Base-by-base conservation (phyloP, 768 basidiomycete genomes). In the Panaeolus cyanescens region DNA sequence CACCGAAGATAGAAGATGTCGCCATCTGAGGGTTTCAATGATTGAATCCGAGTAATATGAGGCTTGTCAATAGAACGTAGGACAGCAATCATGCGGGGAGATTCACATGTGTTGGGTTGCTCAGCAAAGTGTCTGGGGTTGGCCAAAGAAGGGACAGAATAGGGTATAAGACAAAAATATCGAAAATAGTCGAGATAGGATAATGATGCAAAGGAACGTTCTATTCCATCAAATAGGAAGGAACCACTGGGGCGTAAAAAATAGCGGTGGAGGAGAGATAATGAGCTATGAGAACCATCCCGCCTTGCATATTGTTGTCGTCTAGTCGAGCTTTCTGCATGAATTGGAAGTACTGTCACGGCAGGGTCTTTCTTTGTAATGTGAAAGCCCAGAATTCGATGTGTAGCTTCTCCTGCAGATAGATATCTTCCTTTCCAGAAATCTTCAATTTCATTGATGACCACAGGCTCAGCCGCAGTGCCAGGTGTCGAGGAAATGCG, bases 301-400 rank as follows among this genome's bases (percentile, higher is more conserved):
- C 32, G 5, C 0, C 68, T 62, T 1, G 10, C 36, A 58, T 75
- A 77, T 58, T 72, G 75, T 6, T 63, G 66, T 22, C 69, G 66
- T 3, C 32, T 10, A 4, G 31, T 59, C 3, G n/a, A 36, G 12
- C 32, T 32, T 0, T 64, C 64, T 0, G 74, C 63, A 61, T 80
- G 79, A n/a, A 80, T 64, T 0, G 75, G 72, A 0, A 79, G 67
- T 0, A 67, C 5, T 0, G 70, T 74, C 0, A 80, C 77, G 0
- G 68, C 62, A 20, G 79, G 79, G 0, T 66, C 59, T 50, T 78
- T 78, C 6, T 61, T 34, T 0, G 73, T 70, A 34, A 80, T 68
- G n/a, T 74, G 64, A 55, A 70, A 79, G 0, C 74, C 74, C 0
- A 77, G 53, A 28, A 77, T 76, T 4, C 72, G 59, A 79, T 78